Base-by-base conservation (phyloP, 495 filamentous ascomycete species). In the Xylaria flabelliformis region DNA sequence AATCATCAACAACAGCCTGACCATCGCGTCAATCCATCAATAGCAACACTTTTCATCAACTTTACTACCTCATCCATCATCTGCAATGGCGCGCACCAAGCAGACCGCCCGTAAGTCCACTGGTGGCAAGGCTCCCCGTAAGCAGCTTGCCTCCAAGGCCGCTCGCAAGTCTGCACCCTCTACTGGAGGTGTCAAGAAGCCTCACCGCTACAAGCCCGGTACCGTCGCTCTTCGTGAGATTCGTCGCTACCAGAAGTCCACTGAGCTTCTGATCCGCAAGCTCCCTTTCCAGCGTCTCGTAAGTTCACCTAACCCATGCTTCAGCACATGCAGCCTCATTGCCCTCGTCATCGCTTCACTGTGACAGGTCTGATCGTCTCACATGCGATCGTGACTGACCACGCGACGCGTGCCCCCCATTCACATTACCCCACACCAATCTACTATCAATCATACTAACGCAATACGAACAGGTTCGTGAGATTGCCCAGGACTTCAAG, bases 151-250 rank as follows among this genome's bases (percentile, higher is more conserved):
- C 72, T 84, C 81, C 83, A 86, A 85, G 82, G 82, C 83, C 46
- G 83, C 84, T 50, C 84, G 85, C 84, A 89, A 88, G 83, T 83
- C 80, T 70, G 88, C 86, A 5, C 85, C 86, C 74, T 88, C 85
- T 13, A 89, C 83, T 80, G 88, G 88, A 74, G 88, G 88, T 86
- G 96, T 99, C 92, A 99, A 99, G 97, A 99, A 99, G 96, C 96
- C 96, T 84, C 97, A 98, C 88, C 92, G 96, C 80, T 99, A 99
- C 85, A 99, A 98, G 95, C 96, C 96, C 83, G 95, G 95, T 95
- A 99, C 96, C 88, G 96, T 99, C 92, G 96, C 96, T 95, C 96
- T 99, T 79, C 96, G 96, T 95, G 96, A 99, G 89, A 99, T 99
- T 84, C 97, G 96, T 95, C 96, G 96, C 82, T 99, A 99, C 91